Evolutionary conservation across 345 rosid genomes (phyloP), one percentile per base, ranked within the genome.

Genomic region (Toxicodendron radicans): DNA sequence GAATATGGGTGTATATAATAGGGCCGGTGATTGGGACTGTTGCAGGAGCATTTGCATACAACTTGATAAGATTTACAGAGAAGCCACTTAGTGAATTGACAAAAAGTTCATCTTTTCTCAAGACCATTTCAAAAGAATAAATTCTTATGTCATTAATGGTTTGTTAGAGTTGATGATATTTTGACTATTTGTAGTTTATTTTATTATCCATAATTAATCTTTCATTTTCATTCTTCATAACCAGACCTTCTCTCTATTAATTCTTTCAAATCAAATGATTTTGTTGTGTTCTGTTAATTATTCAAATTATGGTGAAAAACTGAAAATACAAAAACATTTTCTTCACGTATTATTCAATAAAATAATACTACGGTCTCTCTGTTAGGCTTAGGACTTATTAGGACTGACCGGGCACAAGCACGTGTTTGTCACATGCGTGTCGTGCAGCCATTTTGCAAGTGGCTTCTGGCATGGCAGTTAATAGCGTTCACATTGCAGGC

Each of bases 1-100:
- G 84, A 41, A 27, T 85, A 6, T 87, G 91, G 91, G 76, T 87
- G 18, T 85, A 85, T 61, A 64, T 85, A 18, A 33, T 76, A 0
- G 89, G 87, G 7, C 91, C 91, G 1, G 62, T 83, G 0, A 1
- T 73, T 1, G 89, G 89, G 38, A 70, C 87, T 2, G 7, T 81
- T 7, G 66, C 62, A 1, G 91, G 88, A 60, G 89, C 76, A 7
- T 68, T 67, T 11, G 85, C 74, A 0, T 85, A 85, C 56, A 78
- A 81, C 59, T 49, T 80, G 5, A 32, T 85, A 3, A 78, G 88
- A 61, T 54, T 52, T 72, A 79, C 77, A 0, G 77, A 82, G 32
- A 80, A 78, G 65, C 78, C 85, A 18, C 78, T 76, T 24, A 10
- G 61, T 6, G 74, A 75, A 7, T 20, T 75, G 32, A 68, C 75